These are phyloP conservation scores for Aspergillus indologenus DNA, from an alignment of 495 filamentous ascomycete genomes.

Conservation along the genomic window DNA sequence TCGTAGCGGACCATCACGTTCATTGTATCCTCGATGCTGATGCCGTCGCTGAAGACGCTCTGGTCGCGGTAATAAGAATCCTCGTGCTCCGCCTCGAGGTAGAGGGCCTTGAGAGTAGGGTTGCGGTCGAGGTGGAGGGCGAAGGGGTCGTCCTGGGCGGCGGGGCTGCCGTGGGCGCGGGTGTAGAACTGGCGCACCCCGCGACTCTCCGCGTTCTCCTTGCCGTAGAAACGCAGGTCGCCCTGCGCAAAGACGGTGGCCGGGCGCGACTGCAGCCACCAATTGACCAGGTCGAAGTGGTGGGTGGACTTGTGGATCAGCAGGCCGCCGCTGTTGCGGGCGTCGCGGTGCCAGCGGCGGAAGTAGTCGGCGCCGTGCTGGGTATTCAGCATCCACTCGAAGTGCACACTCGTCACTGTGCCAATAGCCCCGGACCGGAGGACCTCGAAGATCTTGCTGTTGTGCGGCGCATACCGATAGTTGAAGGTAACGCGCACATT, in stretches of 20 bases:
- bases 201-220: constrained; percentile 32
- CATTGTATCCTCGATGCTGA: constrained; percentile 61
- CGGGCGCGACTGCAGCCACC: constrained; percentile 28
- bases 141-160: constrained; percentile 36
- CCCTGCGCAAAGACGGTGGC: constrained; percentile 32
- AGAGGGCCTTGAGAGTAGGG: constrained; percentile 51
- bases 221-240: constrained; percentile 34
- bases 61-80: constrained; percentile 57
- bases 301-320: constrained; percentile 36
- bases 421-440: constrained; percentile 51
- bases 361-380: constrained; percentile 60
- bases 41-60: constrained; percentile 57
- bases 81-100: constrained; percentile 57
- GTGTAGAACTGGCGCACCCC: constrained; percentile 33
- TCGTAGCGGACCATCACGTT: constrained; percentile 53
- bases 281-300: constrained; percentile 37
- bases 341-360: constrained; percentile 60
- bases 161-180: constrained; percentile 26
- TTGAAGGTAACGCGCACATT: constrained; percentile 33
- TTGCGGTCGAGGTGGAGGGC: constrained; percentile 49
- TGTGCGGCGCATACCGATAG: constrained; percentile 37
- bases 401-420: constrained; percentile 52
- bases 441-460: constrained; percentile 38
- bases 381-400: constrained; percentile 60
- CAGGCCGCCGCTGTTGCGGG: constrained; percentile 53